Percentiles rank a stretch among this genome's conserved stretches.
These are phyloP conservation scores for Phyllosticta paracitricarpa DNA, from an alignment of 2,329 filamentous ascomycete genomes.

Conservation along the genomic window DNA sequence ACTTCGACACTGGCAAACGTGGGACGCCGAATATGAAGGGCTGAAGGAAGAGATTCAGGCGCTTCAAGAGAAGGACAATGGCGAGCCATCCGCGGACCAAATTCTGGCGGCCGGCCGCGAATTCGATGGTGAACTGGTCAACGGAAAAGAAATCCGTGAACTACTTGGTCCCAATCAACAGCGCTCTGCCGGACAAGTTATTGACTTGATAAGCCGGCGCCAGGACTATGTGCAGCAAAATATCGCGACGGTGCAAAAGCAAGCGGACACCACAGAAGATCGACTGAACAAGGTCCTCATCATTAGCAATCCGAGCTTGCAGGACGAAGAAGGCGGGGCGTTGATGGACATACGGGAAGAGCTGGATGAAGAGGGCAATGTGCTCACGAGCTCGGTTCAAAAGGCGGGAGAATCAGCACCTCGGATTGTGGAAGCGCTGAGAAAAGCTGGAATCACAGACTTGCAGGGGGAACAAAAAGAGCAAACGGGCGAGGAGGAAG, in stretches of 20 bases:
- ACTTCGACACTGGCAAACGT: slow-evolving; percentile 79
- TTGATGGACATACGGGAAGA: slow-evolving; percentile 89
- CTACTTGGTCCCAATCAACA: slow-evolving; percentile 37
- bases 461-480: slow-evolving; percentile 8
- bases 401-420: slow-evolving; percentile 57
- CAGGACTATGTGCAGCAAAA: slow-evolving; percentile 88
- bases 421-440: slow-evolving; percentile 60
- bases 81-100: slow-evolving; percentile 15
- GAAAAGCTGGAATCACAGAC: slow-evolving; percentile 59
- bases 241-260: slow-evolving; percentile 61
- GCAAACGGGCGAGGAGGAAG: not conserved
- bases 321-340: slow-evolving; percentile 60
- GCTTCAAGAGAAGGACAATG: slow-evolving; percentile 26
- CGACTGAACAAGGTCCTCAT: slow-evolving; percentile 56
- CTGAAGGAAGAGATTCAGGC: slow-evolving; percentile 70
- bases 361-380: slow-evolving; percentile 80
- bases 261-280: slow-evolving; percentile 58
- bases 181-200: slow-evolving; percentile 52
- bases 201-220: slow-evolving; percentile 59
- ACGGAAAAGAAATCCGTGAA: slow-evolving; percentile 47
- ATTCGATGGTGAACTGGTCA: slow-evolving; percentile 56
- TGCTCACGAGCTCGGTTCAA: slow-evolving; percentile 47
- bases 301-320: slow-evolving; percentile 49
- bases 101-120: slow-evolving; percentile 41
- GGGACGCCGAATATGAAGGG: slow-evolving; percentile 84